These are phyloP conservation scores for Brassica balearica DNA, from an alignment of 441 rosid genomes.

Conservation along the genomic window DNA sequence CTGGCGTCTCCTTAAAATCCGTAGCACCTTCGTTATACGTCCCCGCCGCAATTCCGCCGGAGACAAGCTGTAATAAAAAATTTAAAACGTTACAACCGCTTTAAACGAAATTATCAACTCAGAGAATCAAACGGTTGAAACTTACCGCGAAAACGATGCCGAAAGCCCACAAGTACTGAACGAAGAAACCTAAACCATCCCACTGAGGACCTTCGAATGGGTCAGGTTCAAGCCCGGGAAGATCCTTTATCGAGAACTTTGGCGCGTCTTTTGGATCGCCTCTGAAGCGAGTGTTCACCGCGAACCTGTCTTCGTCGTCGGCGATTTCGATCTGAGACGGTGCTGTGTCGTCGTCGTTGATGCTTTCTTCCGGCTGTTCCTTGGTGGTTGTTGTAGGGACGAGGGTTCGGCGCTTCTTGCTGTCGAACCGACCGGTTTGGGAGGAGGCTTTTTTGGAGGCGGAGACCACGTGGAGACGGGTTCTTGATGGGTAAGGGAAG, in stretches of 20 bases:
- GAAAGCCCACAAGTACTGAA: slow-evolving; percentile 90
- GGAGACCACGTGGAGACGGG: slow-evolving; percentile 52
- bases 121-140: not conserved
- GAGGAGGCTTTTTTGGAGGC: slow-evolving; percentile 72
- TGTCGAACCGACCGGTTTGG: slow-evolving; percentile 72
- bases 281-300: slow-evolving; percentile 45
- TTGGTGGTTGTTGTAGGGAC: slow-evolving; percentile 53
- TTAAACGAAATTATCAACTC: not conserved
- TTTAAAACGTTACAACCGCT: not conserved
- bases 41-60: slow-evolving; percentile 77
- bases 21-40: slow-evolving; percentile 89
- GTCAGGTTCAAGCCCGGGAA: slow-evolving; percentile 63
- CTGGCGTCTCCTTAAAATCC: slow-evolving; percentile 89
- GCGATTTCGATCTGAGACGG: slow-evolving; percentile 24
- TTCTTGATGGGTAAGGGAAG: slow-evolving; percentile 32
- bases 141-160: slow-evolving; percentile 78
- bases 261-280: slow-evolving; percentile 44
- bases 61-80: slow-evolving; percentile 56
- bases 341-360: slow-evolving; percentile 15
- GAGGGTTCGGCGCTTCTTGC: slow-evolving; percentile 61
- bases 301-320: slow-evolving; percentile 27
- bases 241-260: slow-evolving; percentile 55
- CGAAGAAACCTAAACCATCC: slow-evolving; percentile 81
- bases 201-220: slow-evolving; percentile 87
- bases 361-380: slow-evolving; percentile 41